Percentiles rank a stretch among this genome's conserved stretches.
Evolutionary conservation across 2,329 filamentous ascomycete genomes (phyloP).

Genomic region (Penicillium sp.): DNA sequence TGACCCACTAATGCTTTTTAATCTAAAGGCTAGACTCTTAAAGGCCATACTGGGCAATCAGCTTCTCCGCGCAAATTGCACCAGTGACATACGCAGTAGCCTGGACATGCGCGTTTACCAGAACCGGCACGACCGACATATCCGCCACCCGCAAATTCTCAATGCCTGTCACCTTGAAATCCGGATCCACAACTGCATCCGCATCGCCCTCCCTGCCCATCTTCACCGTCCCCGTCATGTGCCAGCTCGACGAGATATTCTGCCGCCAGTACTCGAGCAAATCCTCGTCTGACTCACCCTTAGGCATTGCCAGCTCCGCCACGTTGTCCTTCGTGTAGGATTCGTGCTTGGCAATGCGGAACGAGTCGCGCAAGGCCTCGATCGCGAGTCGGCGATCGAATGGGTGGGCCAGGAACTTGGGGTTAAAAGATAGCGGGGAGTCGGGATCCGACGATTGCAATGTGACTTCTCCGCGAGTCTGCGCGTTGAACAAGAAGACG

Average conservation of each 20-base stretch:
- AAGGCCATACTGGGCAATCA: conserved; percentile 47
- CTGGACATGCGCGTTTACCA: conserved; percentile 52
- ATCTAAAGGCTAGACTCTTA: conserved; percentile 4
- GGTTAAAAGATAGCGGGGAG: conserved; percentile 53
- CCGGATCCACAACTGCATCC: conserved; percentile 50
- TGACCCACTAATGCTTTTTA: background rate
- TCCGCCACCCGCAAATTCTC: conserved; percentile 43
- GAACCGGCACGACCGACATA: conserved; percentile 44
- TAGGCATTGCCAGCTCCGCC: conserved; percentile 45
- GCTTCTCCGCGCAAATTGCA: conserved; percentile 52
- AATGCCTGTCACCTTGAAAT: conserved; percentile 41
- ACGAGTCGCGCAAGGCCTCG: conserved; percentile 47
- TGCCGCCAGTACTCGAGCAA: conserved; percentile 51
- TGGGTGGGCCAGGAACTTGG: conserved; percentile 53
- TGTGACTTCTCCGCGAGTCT: conserved; percentile 52
- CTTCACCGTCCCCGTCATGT: conserved; percentile 56
- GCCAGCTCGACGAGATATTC: conserved; percentile 52
- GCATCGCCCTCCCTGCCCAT: conserved; percentile 53
- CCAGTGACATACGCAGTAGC: conserved; percentile 55
- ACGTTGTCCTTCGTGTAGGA: conserved; percentile 48
- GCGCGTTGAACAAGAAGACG: conserved; percentile 55
- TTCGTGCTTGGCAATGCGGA: conserved; percentile 45
- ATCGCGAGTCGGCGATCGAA: conserved; percentile 55
- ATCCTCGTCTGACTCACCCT: conserved; percentile 55
- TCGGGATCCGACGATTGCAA: conserved; percentile 54